Base-by-base conservation (phyloP, 306 rosid genomes). In the Elaeagnus macrophylla region DNA sequence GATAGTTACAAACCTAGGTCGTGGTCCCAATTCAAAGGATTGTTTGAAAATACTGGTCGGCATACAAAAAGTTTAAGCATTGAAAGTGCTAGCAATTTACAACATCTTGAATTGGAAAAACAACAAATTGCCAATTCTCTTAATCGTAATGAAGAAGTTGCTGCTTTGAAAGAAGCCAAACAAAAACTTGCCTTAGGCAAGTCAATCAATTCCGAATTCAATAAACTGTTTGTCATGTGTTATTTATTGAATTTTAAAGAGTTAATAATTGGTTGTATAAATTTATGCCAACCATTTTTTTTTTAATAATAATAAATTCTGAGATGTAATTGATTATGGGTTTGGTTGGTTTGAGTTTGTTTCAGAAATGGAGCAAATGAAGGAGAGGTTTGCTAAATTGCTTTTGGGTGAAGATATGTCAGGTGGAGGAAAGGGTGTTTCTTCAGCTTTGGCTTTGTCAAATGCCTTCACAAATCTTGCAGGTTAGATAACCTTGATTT, bases 361-460 rank as follows among this genome's bases (percentile, higher is more conserved):
- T 74, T 49, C 88, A 93, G 96, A 93, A 48, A 80, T 81, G 71
- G 99, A 84, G 58, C 88, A 82, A 74, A 81, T 93, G 95, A 87
- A 79, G 77, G 99, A 93, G 85, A 79, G 88, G 76, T 93, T 87
- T 65, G 68, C 99, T 50, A 93, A 93, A 61, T 67, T 93, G 54
- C 83, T 93, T 47, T 69, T 93, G 70, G 99, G 99, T 9, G 99
- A 93, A 58, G 99, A 93, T 57, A 93, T 93, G 99, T 93, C 99
- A 3, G 99, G 99, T 39, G 99, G 99, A 69, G 99, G 99, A 45
- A 84, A 84, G 65, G 96, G 99, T 45, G 99, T 93, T 75, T 82
- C 96, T 0, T 87, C 99, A 12, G 95, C 99, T 60, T 70, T 93
- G 64, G 99, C 99, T 39, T 71, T 93, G 81, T 93, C 99, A n/a